Conservation (phyloP, 768 basidiomycete species). For the Chalciporus sphaerocephalus region DNA sequence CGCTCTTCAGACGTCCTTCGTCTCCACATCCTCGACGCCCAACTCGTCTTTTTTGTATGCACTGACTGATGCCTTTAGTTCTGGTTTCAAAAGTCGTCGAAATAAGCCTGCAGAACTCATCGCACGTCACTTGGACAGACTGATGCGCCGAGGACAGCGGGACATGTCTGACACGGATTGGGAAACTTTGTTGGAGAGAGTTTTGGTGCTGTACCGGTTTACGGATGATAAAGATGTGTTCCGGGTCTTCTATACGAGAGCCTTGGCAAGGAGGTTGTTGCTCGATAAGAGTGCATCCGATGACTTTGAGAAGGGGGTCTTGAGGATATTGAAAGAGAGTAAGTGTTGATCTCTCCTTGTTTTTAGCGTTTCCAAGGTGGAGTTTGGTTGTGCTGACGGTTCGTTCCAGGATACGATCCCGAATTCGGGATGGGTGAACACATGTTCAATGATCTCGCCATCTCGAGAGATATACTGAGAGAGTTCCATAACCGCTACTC, state of each 20-base stretch:
- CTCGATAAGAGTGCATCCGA: constrained; percentile 81
- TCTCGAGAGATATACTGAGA: constrained; percentile 68
- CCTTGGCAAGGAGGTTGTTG: constrained; percentile 81
- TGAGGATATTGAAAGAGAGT: constrained; percentile 82
- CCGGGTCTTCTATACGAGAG: constrained; percentile 85
- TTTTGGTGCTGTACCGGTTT: constrained; percentile 73
- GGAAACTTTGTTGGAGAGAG: constrained; percentile 57
- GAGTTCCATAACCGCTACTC: constrained; percentile 54
- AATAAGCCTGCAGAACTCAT: constrained; percentile 91
- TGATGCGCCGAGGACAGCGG: constrained; percentile 85
- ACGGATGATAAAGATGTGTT: constrained; percentile 95
- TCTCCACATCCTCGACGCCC: constrained; percentile 34
- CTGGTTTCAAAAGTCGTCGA: constrained; percentile 68
- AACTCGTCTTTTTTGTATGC: constrained; percentile 64
- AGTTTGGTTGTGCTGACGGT: constrained; percentile 6
- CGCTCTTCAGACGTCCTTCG: constrained; percentile 49
- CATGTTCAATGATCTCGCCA: constrained; percentile 88
- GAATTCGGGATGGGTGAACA: constrained; percentile 92
- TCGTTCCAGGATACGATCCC: constrained; percentile 76
- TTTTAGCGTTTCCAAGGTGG: neutral
- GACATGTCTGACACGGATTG: constrained; percentile 60
- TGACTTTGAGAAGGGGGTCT: constrained; percentile 79
- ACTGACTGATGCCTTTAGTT: constrained; percentile 63
- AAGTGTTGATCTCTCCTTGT: constrained; percentile 30
- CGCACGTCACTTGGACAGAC: constrained; percentile 83